A percentile compares a stretch with the other conserved stretches of the same genome.
Conservation (phyloP, 768 basidiomycete genomes). For the Mycena crocata region DNA sequence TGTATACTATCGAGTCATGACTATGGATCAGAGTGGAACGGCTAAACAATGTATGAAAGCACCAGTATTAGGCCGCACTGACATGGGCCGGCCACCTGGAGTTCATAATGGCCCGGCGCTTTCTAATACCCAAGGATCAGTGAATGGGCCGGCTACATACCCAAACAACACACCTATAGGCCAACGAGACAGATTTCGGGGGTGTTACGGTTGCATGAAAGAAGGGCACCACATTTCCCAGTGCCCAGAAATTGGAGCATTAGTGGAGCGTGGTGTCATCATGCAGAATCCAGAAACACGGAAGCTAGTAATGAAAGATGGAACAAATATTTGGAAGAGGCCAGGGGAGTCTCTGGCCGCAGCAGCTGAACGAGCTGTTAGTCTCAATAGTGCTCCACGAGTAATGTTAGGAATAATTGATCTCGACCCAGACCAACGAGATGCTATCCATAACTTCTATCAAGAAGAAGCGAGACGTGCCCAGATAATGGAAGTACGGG, state of each 20-base stretch:
- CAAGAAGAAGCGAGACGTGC: not conserved
- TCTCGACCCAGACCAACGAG: not conserved
- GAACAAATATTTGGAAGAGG: not conserved
- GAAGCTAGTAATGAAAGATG: not conserved
- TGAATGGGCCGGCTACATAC: not conserved
- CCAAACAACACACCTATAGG: slow-evolving; percentile 2
- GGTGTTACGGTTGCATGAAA: not conserved
- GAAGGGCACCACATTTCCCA: slow-evolving; percentile 1
- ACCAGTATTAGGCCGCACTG: not conserved
- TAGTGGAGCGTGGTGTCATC: not conserved
- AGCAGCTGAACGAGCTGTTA: not conserved
- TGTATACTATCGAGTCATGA: not conserved
- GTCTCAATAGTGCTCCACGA: not conserved
- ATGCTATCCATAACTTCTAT: not conserved
- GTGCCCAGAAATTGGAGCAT: not conserved
- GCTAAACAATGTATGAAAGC: not conserved
- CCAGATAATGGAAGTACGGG: not conserved
- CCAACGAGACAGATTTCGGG: not conserved
- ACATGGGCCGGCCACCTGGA: not conserved
- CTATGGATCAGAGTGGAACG: not conserved
- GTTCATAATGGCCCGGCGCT: not conserved
- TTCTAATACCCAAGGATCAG: not conserved
- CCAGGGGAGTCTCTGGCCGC: not conserved
- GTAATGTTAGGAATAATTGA: not conserved
- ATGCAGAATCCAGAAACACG: not conserved